phyloP scores from a whole-genome alignment of 148 eudicot genomes.

The Selenicereus undatus region DNA sequence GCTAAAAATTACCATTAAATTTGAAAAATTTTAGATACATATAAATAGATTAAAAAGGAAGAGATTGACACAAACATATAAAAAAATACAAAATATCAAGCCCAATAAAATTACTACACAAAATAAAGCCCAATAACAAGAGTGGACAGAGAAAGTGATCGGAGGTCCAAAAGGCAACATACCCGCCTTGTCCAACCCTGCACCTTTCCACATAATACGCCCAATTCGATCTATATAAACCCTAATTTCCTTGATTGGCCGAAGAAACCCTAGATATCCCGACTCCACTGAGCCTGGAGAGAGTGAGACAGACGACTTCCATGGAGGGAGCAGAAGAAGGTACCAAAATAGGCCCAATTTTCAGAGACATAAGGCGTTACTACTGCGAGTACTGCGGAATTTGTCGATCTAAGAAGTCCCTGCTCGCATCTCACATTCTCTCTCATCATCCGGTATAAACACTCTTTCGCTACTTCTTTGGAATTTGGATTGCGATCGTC shows the following conservation, averaged over 20 bases:
- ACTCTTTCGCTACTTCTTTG: background rate
- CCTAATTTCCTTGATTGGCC: background rate
- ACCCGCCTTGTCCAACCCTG: too few relatives aligned
- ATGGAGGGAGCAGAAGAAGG: conserved; percentile 21
- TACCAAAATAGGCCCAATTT: conserved; percentile 35
- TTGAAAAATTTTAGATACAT: too few relatives aligned
- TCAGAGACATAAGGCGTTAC: conserved; percentile 73
- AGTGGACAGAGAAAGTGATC: too few relatives aligned
- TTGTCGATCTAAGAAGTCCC: conserved; percentile 53
- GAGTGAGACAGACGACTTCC: conserved; percentile 3
- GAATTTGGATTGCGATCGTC: background rate
- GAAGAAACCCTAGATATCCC: background rate
- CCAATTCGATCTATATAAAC: background rate
- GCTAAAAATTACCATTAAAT: too few relatives aligned
- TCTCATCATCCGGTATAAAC: conserved; percentile 40
- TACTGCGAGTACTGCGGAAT: conserved; percentile 65
- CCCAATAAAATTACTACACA: too few relatives aligned
- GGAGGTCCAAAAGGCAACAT: too few relatives aligned
- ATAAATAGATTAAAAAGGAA: too few relatives aligned
- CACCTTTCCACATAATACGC: too few relatives aligned
- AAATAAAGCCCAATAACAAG: too few relatives aligned
- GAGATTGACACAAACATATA: too few relatives aligned
- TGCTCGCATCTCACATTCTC: conserved; percentile 41
- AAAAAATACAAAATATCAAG: too few relatives aligned
- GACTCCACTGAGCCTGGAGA: background rate